These are phyloP conservation scores for Telfairia occidentalis DNA, from an alignment of 331 rosid species.

Conservation along the genomic window DNA sequence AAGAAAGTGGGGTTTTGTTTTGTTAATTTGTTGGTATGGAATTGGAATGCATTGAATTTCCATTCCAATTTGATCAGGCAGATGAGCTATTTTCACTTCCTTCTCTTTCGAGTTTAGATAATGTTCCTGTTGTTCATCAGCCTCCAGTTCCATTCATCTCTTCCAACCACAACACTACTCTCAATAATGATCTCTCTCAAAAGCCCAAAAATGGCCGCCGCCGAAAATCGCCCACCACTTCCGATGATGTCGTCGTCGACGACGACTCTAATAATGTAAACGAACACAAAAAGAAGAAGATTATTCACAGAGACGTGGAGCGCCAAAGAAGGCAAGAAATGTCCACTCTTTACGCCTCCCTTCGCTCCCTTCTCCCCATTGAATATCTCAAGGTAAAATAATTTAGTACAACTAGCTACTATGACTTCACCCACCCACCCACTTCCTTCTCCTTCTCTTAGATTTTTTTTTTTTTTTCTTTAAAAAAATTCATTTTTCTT, in stretches of 20 bases:
- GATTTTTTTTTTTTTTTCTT: no score
- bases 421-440: no score
- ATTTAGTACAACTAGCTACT: no score
- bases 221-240: background rate
- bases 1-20: no score
- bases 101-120: background rate
- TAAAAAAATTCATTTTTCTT: no score
- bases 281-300: slow-evolving; percentile 26
- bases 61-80: background rate
- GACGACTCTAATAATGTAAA: background rate
- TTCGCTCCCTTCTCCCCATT: slow-evolving; percentile 26
- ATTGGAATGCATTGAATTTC: background rate
- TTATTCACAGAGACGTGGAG: slow-evolving; percentile 33
- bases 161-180: background rate
- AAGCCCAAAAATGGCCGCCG: background rate
- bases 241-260: background rate
- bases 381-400: slow-evolving; percentile 32
- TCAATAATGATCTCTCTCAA: background rate
- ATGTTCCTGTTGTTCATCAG: background rate
- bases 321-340: slow-evolving; percentile 41
- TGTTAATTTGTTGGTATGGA: no score
- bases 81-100: slow-evolving; percentile 5
- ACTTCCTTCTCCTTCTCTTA: no score
- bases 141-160: background rate
- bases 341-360: slow-evolving; percentile 26